Evolutionary conservation across 108 stramenopile genomes (phyloP), one percentile per base, ranked within the genome.

Genomic region (Discostella pseudostelligera): DNA sequence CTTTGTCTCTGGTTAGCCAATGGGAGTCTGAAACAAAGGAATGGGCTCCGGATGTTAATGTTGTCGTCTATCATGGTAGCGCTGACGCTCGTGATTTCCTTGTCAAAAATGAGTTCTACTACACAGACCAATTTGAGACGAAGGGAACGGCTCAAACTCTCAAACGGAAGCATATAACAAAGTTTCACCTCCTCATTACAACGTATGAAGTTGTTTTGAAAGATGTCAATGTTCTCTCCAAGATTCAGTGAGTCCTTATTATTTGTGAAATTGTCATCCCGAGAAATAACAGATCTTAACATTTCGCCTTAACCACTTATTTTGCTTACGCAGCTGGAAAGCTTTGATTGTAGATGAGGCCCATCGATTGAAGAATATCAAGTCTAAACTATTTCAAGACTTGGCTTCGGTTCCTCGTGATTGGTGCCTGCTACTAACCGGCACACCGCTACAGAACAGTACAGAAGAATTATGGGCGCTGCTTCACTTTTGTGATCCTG

Each of bases 361-460:
- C 7, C 89, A 91, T 59, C 62, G 96, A 39, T 79, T 99, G 39
- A 97, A 97, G 46, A 95, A 93, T 64, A 65, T 84, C 26, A 80
- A 82, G 36, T 87, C 94, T 17, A 75, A 74, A 21, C 77, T 93
- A 19, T 89, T 93, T 61, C 81, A 83, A 42, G 89, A 90, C 22
- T 79, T 94, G 37, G 76, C 79, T 13, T 67, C 81, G 22, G 86
- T 94, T 6, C 93, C 87, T 43, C 67, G 92, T 16, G 89, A 92
- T 55, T 89, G 86, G 62, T 87, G 87, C 54, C 39, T 99, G 40
- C 80, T 99, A 36, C 83, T 99, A 19, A 99, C 97, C 0, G 97
- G 98, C 10, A 99, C 98, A 25, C 98, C 98, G n/a, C 74, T 99
- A 43, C 97, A 97, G 53, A 98, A 99, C 65, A 87, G 86, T 26